Percentiles rank a stretch among this genome's conserved stretches.
phyloP scores from a whole-genome alignment of 176 grass and related monocot species.

The Eragrostis nindensis region DNA sequence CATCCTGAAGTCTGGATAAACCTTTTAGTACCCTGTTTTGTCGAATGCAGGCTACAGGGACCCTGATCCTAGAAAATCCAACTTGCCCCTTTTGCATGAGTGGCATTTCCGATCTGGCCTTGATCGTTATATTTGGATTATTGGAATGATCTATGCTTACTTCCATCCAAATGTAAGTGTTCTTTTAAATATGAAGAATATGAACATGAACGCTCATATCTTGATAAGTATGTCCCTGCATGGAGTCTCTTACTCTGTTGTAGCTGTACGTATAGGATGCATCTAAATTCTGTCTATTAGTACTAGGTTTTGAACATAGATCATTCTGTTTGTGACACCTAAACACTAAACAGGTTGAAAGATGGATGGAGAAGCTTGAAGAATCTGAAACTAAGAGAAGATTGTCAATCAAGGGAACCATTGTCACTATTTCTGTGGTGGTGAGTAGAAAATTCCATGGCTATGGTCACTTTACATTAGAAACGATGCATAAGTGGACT shows the following conservation, averaged over 20 bases:
- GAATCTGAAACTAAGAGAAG: conserved; percentile 84
- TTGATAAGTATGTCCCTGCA: background rate
- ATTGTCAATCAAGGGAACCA: conserved; percentile 76
- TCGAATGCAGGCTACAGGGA: conserved; percentile 66
- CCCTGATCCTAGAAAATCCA: conserved; percentile 65
- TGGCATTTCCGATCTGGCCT: conserved; percentile 94
- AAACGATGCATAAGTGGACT: background rate
- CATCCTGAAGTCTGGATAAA: conserved; percentile 1
- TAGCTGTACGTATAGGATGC: background rate
- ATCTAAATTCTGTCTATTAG: background rate
- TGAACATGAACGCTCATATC: background rate
- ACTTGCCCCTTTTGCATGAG: conserved; percentile 69
- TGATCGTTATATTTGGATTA: conserved; percentile 90
- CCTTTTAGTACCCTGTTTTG: conserved; percentile 12
- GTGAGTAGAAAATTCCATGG: conserved; percentile 51
- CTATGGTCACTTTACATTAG: conserved; percentile 15
- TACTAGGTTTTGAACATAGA: background rate
- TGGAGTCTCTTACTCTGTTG: background rate
- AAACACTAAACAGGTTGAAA: conserved; percentile 75
- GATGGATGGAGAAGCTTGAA: conserved; percentile 96
- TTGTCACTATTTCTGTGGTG: conserved; percentile 68
- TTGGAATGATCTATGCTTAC: conserved; percentile 94
- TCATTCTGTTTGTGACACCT: background rate
- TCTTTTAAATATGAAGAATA: background rate
- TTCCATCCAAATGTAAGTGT: conserved; percentile 81